Evolutionary conservation across 495 filamentous ascomycete genomes (phyloP).

Genomic region (Cudoniella acicularis): DNA sequence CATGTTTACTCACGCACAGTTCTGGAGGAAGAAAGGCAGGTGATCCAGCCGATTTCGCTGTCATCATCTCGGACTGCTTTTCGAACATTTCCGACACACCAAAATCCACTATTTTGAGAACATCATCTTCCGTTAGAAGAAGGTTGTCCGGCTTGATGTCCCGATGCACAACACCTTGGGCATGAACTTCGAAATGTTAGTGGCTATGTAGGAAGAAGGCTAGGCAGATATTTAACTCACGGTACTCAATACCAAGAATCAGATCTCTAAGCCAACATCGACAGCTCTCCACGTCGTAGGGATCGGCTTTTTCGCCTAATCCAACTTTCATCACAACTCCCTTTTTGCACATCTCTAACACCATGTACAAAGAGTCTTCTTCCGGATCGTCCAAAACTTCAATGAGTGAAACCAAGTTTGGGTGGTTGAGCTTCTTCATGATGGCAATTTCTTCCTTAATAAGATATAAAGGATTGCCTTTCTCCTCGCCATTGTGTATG

Average conservation of each 20-base stretch:
- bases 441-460: constrained; percentile 98
- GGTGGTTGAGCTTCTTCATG: constrained; percentile 97
- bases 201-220: background rate
- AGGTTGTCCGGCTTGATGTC: constrained; percentile 99
- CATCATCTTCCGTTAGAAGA: constrained; percentile 81
- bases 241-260: constrained; percentile 92
- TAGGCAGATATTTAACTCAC: constrained; percentile 39
- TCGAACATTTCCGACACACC: constrained; percentile 98
- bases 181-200: constrained; percentile 55
- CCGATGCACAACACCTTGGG: constrained; percentile 91
- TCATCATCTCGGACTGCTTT: constrained; percentile 84
- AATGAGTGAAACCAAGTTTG: constrained; percentile 85
- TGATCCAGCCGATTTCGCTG: constrained; percentile 89
- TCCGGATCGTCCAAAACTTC: constrained; percentile 95
- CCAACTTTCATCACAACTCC: constrained; percentile 97
- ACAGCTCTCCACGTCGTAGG: constrained; percentile 80
- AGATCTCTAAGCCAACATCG: constrained; percentile 93
- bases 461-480: constrained; percentile 76
- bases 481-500: constrained; percentile 49
- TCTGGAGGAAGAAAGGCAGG: constrained; percentile 95
- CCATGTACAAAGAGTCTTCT: constrained; percentile 96
- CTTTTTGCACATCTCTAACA: constrained; percentile 98
- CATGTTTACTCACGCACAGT: constrained; percentile 83
- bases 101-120: constrained; percentile 96
- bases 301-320: constrained; percentile 74